A percentile compares a stretch with the other conserved stretches of the same genome.
These are phyloP conservation scores for Xylariaceae sp. DNA, from an alignment of 2,329 filamentous ascomycete genomes.

Conservation along the genomic window DNA sequence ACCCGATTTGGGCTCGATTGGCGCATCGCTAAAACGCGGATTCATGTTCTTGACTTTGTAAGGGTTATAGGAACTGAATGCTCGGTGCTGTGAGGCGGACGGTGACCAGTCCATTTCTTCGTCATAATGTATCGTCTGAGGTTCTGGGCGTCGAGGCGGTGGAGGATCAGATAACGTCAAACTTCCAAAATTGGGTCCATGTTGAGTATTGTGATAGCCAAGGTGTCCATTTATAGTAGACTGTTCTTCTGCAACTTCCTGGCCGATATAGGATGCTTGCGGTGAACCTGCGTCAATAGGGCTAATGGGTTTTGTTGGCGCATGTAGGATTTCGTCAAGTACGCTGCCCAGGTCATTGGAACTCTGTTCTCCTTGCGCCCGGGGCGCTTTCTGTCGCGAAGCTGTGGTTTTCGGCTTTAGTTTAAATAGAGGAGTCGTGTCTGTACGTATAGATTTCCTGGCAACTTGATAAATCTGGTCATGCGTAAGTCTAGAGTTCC, in stretches of 20 bases:
- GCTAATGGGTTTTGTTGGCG: constrained; percentile 1
- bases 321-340: constrained; percentile 25
- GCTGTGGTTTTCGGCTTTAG: constrained; percentile 18
- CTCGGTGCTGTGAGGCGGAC: constrained; percentile 50
- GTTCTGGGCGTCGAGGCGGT: background rate
- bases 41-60: constrained; percentile 36
- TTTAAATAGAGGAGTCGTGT: constrained; percentile 52
- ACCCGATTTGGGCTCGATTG: constrained; percentile 37
- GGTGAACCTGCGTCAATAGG: no score
- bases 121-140: constrained; percentile 31
- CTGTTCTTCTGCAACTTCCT: no score
- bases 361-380: constrained; percentile 27
- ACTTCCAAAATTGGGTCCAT: constrained; percentile 7
- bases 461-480: constrained; percentile 43
- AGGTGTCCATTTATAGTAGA: no score
- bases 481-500: constrained; percentile 16
- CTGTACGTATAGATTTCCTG: constrained; percentile 45
- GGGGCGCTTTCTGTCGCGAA: constrained; percentile 16
- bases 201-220: background rate
- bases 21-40: constrained; percentile 42
- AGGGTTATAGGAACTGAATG: constrained; percentile 44
- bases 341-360: constrained; percentile 20
- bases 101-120: constrained; percentile 75
- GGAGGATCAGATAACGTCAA: constrained; percentile 16
- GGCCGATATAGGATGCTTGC: no score